Evolutionary conservation across 2,329 filamentous ascomycete species (phyloP).

Genomic region (Didymella arachidicola): DNA sequence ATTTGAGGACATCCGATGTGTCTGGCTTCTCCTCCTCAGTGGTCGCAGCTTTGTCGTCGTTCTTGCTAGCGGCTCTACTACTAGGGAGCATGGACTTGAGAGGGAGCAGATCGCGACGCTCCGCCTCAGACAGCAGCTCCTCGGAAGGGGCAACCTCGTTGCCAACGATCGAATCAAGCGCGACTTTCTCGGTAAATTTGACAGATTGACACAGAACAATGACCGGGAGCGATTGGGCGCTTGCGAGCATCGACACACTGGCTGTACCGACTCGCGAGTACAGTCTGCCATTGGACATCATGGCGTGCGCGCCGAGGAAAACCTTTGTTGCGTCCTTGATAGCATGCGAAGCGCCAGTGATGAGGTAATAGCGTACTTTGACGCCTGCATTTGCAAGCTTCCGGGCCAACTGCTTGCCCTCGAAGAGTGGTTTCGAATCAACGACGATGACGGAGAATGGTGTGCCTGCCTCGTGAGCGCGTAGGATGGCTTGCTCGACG

Average conservation of each 20-base stretch:
- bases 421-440: slow-evolving; percentile 75
- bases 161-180: slow-evolving; percentile 88
- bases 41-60: slow-evolving; percentile 33
- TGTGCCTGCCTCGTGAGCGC: slow-evolving; percentile 73
- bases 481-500: slow-evolving; percentile 80
- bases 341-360: slow-evolving; percentile 78
- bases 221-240: slow-evolving; percentile 77
- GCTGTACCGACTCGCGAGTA: slow-evolving; percentile 89
- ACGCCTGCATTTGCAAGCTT: slow-evolving; percentile 74
- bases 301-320: slow-evolving; percentile 84
- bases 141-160: slow-evolving; percentile 88
- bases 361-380: slow-evolving; percentile 80
- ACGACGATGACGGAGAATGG: slow-evolving; percentile 85
- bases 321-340: slow-evolving; percentile 76
- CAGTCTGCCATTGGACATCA: slow-evolving; percentile 93
- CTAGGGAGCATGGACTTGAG: slow-evolving; percentile 38
- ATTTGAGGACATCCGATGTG: slow-evolving; percentile 46
- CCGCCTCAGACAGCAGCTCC: slow-evolving; percentile 60
- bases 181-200: slow-evolving; percentile 91
- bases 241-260: slow-evolving; percentile 83
- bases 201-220: slow-evolving; percentile 92
- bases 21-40: slow-evolving; percentile 31
- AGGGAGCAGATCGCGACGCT: slow-evolving; percentile 43
- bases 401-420: slow-evolving; percentile 75
- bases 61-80: slow-evolving; percentile 26